phyloP scores from a whole-genome alignment of 83 land plant genomes.

The Isoetes engelmannii region DNA sequence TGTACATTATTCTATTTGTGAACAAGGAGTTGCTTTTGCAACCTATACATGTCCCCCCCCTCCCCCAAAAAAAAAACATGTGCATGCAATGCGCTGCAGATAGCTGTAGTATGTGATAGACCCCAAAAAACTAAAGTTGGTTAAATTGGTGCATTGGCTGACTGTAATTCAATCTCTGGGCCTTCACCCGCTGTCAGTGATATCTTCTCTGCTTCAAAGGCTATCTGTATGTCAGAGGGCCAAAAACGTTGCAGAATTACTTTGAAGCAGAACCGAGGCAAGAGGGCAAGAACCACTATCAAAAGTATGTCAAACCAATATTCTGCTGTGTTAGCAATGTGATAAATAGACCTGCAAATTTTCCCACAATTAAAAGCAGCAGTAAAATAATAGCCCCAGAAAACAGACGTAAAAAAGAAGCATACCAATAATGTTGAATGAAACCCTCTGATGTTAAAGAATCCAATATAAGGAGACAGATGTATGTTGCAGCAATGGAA shows the following conservation, averaged over 20 bases:
- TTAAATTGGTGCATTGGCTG: too few relatives aligned
- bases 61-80: too few relatives aligned
- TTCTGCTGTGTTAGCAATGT: conserved; percentile 22
- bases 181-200: too few relatives aligned
- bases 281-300: conserved; percentile 35
- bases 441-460: conserved; percentile 25
- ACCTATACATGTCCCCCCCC: too few relatives aligned
- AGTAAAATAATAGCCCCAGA: neutral
- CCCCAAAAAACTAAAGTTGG: too few relatives aligned
- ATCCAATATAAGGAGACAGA: conserved; percentile 67
- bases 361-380: conserved; percentile 7
- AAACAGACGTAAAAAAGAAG: neutral
- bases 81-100: too few relatives aligned
- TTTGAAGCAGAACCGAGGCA: conserved; percentile 68
- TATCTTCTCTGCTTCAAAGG: conserved; percentile 47
- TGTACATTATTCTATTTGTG: too few relatives aligned
- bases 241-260: conserved; percentile 26
- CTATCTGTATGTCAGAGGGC: conserved; percentile 65
- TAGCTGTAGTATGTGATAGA: too few relatives aligned
- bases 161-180: too few relatives aligned
- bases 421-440: conserved; percentile 70
- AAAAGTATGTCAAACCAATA: conserved; percentile 57
- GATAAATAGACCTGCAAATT: conserved; percentile 45
- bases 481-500: conserved; percentile 51
- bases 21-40: too few relatives aligned